Evolutionary conservation across 2,329 filamentous ascomycete genomes (phyloP), one percentile per base, ranked within the genome.

Genomic region (Monosporascus sp.): DNA sequence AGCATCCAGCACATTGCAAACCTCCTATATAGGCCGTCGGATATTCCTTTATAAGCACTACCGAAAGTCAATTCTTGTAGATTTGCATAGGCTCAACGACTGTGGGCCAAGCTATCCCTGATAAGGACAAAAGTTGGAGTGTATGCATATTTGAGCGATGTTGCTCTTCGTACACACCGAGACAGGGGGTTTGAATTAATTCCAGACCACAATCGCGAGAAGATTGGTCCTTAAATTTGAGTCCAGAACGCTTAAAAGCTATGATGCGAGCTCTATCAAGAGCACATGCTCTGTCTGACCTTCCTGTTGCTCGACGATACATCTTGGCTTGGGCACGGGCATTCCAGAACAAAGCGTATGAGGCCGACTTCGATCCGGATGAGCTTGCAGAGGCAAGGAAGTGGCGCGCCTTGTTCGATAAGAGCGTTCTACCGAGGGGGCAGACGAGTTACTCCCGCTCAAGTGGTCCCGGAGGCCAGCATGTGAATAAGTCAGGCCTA

Each of bases 391-490:
- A 80, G 54, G 80, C 80, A 2, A 74, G 80, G 24, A 68, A 67
- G 55, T 84, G 81, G 81, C 72, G 72, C 47, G 60, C 70, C 47
- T 68, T 70, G 0, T 80, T 82, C 55, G 67, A 70, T 8, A 57
- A 69, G 35, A 67, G 63, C 39, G 69, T 62, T 22, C 62, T 84
- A 2, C 81, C 81, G 15, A 72, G 68, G 51, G 81, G 80, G 8
- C 75, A 66, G 45, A 83, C 78, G 5, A 75, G 69, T 11, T 84
- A 75, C 63, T 75, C 81, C 2, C 73, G 81, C n/a, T 83, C 81
- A 3, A 83, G 80, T 58, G 81, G 81, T 0, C 81, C 81, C 2
- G 81, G 81, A 14, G 81, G 81, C 2, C 81, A 84, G 59, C 80
- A 84, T 61, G 81, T 84, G 35, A 84, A 84, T 63, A 84, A 84